A percentile compares a stretch with the other conserved stretches of the same genome.
Conservation (phyloP, 805 yeast genomes). For the Yarrowia divulgata region DNA sequence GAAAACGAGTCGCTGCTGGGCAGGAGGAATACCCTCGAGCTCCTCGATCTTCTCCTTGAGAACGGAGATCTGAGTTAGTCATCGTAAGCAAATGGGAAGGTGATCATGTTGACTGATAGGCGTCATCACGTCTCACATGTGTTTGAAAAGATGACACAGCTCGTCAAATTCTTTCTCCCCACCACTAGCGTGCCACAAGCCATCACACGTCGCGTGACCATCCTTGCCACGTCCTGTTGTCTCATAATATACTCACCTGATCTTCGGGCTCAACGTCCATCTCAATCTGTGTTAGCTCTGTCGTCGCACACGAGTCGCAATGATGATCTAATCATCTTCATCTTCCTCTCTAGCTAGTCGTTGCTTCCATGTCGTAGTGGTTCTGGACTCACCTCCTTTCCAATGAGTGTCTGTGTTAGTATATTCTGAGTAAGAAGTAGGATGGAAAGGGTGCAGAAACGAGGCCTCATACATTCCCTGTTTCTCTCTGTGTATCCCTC, state of each 20-base stretch:
- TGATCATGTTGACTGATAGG: neutral
- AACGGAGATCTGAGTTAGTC: constrained; percentile 57
- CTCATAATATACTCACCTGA: constrained; percentile 54
- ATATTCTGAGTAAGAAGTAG: neutral
- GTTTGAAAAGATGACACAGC: too few relatives aligned
- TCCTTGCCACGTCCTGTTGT: too few relatives aligned
- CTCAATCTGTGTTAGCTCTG: constrained; percentile 56
- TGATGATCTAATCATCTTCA: neutral
- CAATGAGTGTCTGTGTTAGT: constrained; percentile 66
- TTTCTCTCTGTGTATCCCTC: too few relatives aligned
- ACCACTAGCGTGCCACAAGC: constrained; percentile 43
- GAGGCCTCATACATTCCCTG: too few relatives aligned
- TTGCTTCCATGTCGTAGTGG: neutral
- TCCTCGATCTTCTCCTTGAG: constrained; percentile 94
- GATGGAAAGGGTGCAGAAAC: neutral
- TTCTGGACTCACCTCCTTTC: constrained; percentile 66
- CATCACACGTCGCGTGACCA: too few relatives aligned
- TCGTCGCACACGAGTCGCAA: neutral
- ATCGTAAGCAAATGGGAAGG: too few relatives aligned
- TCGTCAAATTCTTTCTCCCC: too few relatives aligned
- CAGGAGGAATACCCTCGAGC: constrained; percentile 96
- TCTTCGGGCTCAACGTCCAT: constrained; percentile 76
- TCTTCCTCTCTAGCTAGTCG: too few relatives aligned
- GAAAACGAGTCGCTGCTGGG: constrained; percentile 89
- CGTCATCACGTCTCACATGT: neutral